Base-by-base conservation (phyloP, 108 stramenopile species). In the Nitzschia putrida region DNA sequence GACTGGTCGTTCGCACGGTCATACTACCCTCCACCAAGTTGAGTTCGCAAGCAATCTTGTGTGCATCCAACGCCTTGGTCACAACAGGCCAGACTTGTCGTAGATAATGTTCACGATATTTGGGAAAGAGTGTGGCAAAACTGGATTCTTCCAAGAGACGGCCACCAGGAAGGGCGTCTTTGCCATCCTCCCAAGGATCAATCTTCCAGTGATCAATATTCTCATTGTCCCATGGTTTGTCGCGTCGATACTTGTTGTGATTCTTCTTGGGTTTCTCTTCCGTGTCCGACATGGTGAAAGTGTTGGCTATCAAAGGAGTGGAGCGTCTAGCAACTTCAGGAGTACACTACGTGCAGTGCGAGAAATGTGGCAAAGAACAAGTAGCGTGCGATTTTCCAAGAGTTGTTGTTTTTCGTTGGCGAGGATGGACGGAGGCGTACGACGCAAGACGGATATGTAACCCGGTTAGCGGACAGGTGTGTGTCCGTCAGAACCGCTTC, bases 91-190 rank as follows among this genome's bases (percentile, higher is more conserved):
- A 98, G 9, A 96, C 88, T 78, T 99, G 97, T 34, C 98, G 84
- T 25, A 99, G 82, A 72, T 99, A 99, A 63, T 91, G 88, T 83
- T 99, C 99, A 34, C 99, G 85, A 69, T 99, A 99, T 69, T 97
- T 95, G 34, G 99, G 99, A 76, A 99, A 99, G 39, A 99, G 89
- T 14, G 98, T 99, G 23, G 99, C 99, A 73, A 99, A 99, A 66
- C 82, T 86, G 20, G 94, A 95, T 82, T 98, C 98, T 86, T 98
- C 97, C 22, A 97, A 74, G 45, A 99, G 80, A 8, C 86, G 87
- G 21, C 90, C 89, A 47, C 91, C 89, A 24, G 88, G 90, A 51
- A 95, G 80, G 45, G 59, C 49, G 57, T 91, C 88, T 40, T 74
- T 54, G 53, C 61, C 81, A 53, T 81, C 52, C 42, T 94, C 76